These are phyloP conservation scores for Ceratocystis cubensis DNA, from an alignment of 2,329 filamentous ascomycete species.

Conservation along the genomic window DNA sequence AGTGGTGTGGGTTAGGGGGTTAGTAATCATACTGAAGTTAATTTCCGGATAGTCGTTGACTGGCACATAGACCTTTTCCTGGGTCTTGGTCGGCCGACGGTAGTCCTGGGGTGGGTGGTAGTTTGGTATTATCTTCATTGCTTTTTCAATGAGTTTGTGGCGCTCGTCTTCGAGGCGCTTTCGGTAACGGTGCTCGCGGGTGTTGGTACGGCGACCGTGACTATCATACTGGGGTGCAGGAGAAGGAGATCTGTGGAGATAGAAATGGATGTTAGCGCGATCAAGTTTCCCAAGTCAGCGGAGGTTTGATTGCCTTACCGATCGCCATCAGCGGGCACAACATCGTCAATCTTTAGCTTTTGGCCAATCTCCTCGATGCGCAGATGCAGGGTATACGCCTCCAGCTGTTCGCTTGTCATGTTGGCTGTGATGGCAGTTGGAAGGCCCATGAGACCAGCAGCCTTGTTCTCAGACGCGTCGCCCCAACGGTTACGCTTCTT, in stretches of 20 bases:
- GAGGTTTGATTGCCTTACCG: conserved; percentile 46
- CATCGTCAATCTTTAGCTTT: conserved; percentile 97
- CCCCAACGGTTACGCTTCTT: conserved; percentile 99
- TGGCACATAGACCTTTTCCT: conserved; percentile 99
- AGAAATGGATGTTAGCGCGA: conserved; percentile 21
- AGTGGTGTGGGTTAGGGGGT: conserved; percentile 69
- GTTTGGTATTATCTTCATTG: conserved; percentile 99
- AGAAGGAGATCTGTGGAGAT: conserved; percentile 64
- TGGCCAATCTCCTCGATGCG: conserved; percentile 99
- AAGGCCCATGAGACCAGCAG: conserved; percentile 91
- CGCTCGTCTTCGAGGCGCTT: conserved; percentile 97
- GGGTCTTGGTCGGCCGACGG: conserved; percentile 96
- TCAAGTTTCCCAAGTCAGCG: neutral
- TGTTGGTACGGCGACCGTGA: conserved; percentile 98
- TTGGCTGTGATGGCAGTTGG: conserved; percentile 92
- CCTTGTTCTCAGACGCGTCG: conserved; percentile 95
- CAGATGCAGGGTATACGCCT: conserved; percentile 90
- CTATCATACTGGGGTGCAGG: conserved; percentile 97
- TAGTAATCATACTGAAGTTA: conserved; percentile 99
- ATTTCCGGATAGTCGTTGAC: conserved; percentile 99
- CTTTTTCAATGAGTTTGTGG: conserved; percentile 96
- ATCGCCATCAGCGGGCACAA: conserved; percentile 91
- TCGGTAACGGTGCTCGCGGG: conserved; percentile 93
- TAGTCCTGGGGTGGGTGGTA: conserved; percentile 98
- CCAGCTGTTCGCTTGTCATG: conserved; percentile 97